phyloP scores from a whole-genome alignment of 164 flowering plant species.

The Warburgia ugandensis region DNA sequence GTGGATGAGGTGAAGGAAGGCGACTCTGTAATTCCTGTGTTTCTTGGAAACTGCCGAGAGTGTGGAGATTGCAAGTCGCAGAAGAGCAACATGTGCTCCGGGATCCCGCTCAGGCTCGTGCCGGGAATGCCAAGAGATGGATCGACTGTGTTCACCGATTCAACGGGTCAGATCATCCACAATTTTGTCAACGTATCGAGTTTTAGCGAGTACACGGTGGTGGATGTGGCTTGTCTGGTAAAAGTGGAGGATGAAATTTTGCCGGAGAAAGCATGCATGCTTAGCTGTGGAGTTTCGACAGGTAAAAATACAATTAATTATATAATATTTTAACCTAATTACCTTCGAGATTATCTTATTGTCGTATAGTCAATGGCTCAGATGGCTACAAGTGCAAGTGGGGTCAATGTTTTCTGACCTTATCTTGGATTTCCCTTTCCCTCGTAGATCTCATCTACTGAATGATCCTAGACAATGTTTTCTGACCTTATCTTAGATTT shows the following conservation, averaged over 20 bases:
- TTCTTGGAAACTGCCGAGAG: slow-evolving; percentile 39
- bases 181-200: slow-evolving; percentile 47
- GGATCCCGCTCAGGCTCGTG: not conserved
- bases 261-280: slow-evolving; percentile 50
- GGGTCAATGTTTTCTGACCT: too few species aligned
- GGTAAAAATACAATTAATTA: slow-evolving; percentile 18
- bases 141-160: slow-evolving; percentile 36
- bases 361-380: too few species aligned
- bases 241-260: slow-evolving; percentile 30
- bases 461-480: too few species aligned
- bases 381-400: too few species aligned
- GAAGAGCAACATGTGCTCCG: slow-evolving; percentile 46
- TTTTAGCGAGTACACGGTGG: slow-evolving; percentile 57
- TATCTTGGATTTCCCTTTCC: too few species aligned
- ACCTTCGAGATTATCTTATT: too few species aligned
- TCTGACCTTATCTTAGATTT: too few species aligned
- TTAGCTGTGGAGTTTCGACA: slow-evolving; percentile 61
- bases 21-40: slow-evolving; percentile 53
- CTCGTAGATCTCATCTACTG: too few species aligned
- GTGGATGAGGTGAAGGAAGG: slow-evolving; percentile 50
- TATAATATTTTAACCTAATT: too few species aligned
- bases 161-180: slow-evolving; percentile 28
- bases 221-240: slow-evolving; percentile 38
- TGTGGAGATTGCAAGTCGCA: slow-evolving; percentile 50
- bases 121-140: slow-evolving; percentile 44